phyloP scores from a whole-genome alignment of 495 filamentous ascomycete species.

The Podospora conica region DNA sequence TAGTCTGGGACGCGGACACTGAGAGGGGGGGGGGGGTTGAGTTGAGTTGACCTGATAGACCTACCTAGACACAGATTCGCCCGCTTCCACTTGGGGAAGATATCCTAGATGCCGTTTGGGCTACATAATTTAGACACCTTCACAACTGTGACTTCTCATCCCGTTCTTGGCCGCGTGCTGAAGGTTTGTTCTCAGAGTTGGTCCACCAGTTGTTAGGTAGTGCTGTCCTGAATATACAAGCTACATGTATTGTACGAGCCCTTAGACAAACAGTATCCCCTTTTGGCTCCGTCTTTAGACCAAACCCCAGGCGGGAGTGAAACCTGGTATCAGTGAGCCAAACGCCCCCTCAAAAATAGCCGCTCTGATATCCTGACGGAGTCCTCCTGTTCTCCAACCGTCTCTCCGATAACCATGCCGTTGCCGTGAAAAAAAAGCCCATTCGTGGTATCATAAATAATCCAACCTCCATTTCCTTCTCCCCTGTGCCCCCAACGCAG shows the following conservation, averaged over 20 bases:
- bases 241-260: neutral
- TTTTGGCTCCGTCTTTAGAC: neutral
- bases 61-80: neutral
- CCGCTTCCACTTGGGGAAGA: too few species aligned
- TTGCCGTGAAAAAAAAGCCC: neutral
- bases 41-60: neutral
- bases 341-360: neutral
- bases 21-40: neutral
- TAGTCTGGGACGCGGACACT: conserved; percentile 15
- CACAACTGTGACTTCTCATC: too few species aligned
- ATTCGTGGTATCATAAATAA: conserved; percentile 16
- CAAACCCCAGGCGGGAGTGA: too few species aligned
- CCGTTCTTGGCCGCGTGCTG: too few species aligned
- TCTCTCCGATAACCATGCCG: neutral
- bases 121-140: neutral
- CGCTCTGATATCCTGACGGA: neutral
- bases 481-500: neutral
- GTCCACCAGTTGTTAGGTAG: neutral
- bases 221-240: neutral
- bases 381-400: neutral
- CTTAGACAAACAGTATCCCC: conserved; percentile 6
- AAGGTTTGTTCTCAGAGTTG: too few species aligned
- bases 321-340: neutral
- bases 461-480: neutral
- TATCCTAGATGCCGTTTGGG: neutral